phyloP scores from a whole-genome alignment of 495 filamentous ascomycete genomes.

The Daldinia vernicosa region DNA sequence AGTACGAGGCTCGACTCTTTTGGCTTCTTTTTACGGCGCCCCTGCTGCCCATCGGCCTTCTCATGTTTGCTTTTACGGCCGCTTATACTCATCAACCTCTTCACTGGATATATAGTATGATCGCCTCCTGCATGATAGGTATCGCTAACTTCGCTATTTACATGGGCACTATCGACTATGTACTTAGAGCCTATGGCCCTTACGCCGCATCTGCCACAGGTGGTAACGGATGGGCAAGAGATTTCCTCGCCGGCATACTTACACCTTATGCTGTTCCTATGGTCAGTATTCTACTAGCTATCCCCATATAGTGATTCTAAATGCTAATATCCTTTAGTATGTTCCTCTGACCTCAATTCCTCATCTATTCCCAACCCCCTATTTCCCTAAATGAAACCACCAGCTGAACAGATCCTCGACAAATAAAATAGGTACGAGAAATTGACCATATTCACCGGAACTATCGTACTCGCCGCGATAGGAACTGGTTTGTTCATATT shows the following conservation, averaged over 20 bases:
- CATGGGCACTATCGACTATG: slow-evolving; percentile 81
- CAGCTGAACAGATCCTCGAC: neutral
- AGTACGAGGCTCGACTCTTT: slow-evolving; percentile 70
- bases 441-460: slow-evolving; percentile 67
- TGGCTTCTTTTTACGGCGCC: slow-evolving; percentile 67
- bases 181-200: slow-evolving; percentile 74
- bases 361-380: slow-evolving; percentile 59
- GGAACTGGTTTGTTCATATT: slow-evolving; percentile 46
- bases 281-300: slow-evolving; percentile 1
- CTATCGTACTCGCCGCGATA: slow-evolving; percentile 64
- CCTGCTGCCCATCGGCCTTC: slow-evolving; percentile 66
- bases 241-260: slow-evolving; percentile 74
- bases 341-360: slow-evolving; percentile 34
- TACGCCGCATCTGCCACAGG: slow-evolving; percentile 78
- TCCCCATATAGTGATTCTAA: no score
- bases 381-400: neutral
- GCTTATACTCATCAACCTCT: slow-evolving; percentile 65
- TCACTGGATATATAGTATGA: slow-evolving; percentile 73
- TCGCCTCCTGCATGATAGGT: slow-evolving; percentile 70
- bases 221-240: slow-evolving; percentile 75
- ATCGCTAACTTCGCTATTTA: slow-evolving; percentile 77
- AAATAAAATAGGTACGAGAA: slow-evolving; percentile 37
- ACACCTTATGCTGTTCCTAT: slow-evolving; percentile 71
- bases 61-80: slow-evolving; percentile 72
- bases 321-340: slow-evolving; percentile 24